A percentile compares a stretch with the other conserved stretches of the same genome.
Conservation (phyloP, 2,329 filamentous ascomycete species). For the Cytospora paraplurivora region DNA sequence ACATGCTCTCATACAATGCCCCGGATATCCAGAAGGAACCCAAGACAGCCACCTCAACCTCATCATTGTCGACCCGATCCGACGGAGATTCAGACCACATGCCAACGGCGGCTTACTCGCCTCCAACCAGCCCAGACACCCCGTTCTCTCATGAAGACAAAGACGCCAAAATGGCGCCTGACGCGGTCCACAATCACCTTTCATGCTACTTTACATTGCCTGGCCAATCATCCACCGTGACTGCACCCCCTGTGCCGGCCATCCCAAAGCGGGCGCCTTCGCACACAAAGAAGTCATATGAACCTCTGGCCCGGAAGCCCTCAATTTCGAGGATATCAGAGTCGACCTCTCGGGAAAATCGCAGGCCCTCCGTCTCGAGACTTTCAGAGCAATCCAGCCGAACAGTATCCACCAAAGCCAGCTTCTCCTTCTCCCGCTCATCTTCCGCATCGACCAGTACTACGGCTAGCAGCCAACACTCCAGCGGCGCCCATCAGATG, state of each 20-base stretch:
- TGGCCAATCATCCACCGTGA: conserved; percentile 42
- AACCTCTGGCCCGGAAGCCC: conserved; percentile 59
- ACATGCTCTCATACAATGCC: conserved; percentile 93
- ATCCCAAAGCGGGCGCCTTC: conserved; percentile 80
- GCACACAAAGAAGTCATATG: conserved; percentile 83
- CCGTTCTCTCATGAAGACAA: conserved; percentile 44
- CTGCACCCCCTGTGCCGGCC: conserved; percentile 51
- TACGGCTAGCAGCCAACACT: conserved; percentile 48
- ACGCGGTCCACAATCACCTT: conserved; percentile 66
- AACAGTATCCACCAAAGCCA: conserved; percentile 58
- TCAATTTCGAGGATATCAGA: conserved; percentile 51
- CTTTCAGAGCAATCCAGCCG: conserved; percentile 57
- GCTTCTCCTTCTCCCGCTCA: conserved; percentile 58
- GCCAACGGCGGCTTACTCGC: conserved; percentile 57
- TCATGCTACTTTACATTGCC: conserved; percentile 67
- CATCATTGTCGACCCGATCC: conserved; percentile 57
- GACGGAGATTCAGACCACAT: conserved; percentile 74
- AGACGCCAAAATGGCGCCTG: conserved; percentile 43
- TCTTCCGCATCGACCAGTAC: conserved; percentile 59
- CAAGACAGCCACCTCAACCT: conserved; percentile 52
- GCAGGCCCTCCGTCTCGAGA: conserved; percentile 47
- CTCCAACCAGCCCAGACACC: conserved; percentile 70
- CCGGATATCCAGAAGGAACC: conserved; percentile 66
- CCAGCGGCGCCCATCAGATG: conserved; percentile 35
- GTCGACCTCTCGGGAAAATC: conserved; percentile 60